Evolutionary conservation across 768 basidiomycete genomes (phyloP), one percentile per base, ranked within the genome.

Genomic region (Leccinum disarticulatum): DNA sequence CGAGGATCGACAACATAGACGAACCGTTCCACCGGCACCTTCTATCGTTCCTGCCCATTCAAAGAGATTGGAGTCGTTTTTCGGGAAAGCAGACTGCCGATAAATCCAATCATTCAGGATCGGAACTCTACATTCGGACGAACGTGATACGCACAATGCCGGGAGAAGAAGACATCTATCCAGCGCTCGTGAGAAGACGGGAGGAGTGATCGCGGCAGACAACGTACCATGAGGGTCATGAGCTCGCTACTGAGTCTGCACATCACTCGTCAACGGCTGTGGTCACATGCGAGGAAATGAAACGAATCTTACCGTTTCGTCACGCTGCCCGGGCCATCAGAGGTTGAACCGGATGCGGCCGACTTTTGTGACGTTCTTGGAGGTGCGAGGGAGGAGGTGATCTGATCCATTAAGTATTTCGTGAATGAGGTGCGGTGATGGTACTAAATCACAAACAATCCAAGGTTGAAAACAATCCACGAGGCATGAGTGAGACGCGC

Each of bases 21-120:
- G 1, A 17, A 77, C 86, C 55, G 92, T 94, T 64, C 83, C 90
- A 41, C 83, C 64, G 1, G 91, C 84, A 0, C 93, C 93, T 68
- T 91, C 90, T 68, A 95, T 90, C 47, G 91, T 92, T 7, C 93
- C 93, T 5, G 85, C 81, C 93, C 93, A 95, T 68, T 94, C 92
- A 62, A 93, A 93, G 14, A 95, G 77, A 73, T 92, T 93, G 11
- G 87, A 83, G 59, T 95, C 93, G 61, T 84, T 86, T 69, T 88
- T 93, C 1, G 93, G 93, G 72, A 94, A 95, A 7, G 93, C 93
- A 52, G 93, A 93, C 92, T 93, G 65, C 6, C 8, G 25, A 10
- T 4, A 59, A 15, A 28, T 25, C 15, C 48, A 49, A 8, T 9
- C 10, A 22, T 15, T 58, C n/a, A 60, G 48, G 38, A 33, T 52